Evolutionary conservation across 208 protist species (phyloP).

Genomic region (Trypanosoma boissoni): DNA sequence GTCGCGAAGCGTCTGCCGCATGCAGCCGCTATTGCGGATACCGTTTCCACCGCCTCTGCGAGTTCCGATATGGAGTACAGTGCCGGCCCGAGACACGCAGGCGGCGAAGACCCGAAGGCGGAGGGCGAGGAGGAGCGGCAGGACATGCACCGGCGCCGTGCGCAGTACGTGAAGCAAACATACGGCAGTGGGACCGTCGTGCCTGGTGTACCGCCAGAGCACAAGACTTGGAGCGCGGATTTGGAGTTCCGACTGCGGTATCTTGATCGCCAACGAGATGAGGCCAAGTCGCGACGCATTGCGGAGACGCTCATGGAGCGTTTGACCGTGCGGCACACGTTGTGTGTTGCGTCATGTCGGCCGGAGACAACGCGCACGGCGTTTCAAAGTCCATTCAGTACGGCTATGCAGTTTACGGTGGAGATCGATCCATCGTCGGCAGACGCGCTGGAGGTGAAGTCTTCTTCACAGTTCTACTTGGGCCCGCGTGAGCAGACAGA

Average conservation of each 20-base stretch:
- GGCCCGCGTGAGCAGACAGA: conserved; percentile 58
- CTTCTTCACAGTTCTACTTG: conserved; percentile 43
- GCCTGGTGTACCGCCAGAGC: conserved; percentile 49
- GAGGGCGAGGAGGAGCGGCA: background rate
- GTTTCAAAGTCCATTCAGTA: conserved; percentile 70
- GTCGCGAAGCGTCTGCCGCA: conserved; percentile 71
- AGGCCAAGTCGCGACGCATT: conserved; percentile 69
- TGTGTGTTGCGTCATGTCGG: conserved; percentile 56
- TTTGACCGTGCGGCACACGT: conserved; percentile 58
- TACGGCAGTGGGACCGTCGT: conserved; percentile 20
- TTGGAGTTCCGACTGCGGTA: conserved; percentile 76
- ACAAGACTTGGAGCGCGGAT: conserved; percentile 45
- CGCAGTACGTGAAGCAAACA: conserved; percentile 53
- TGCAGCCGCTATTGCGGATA: conserved; percentile 36
- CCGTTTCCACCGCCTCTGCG: background rate
- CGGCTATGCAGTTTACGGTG: conserved; percentile 67
- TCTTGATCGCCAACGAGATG: conserved; percentile 72
- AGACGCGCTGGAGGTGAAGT: conserved; percentile 38
- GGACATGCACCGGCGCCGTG: conserved; percentile 62
- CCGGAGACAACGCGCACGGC: conserved; percentile 51
- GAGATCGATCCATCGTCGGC: conserved; percentile 40
- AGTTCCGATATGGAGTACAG: background rate
- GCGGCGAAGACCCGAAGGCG: background rate
- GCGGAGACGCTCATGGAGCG: conserved; percentile 65
- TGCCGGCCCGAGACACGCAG: too few species aligned